Conservation (phyloP, 441 rosid species). For the Euphorbia corollata region DNA sequence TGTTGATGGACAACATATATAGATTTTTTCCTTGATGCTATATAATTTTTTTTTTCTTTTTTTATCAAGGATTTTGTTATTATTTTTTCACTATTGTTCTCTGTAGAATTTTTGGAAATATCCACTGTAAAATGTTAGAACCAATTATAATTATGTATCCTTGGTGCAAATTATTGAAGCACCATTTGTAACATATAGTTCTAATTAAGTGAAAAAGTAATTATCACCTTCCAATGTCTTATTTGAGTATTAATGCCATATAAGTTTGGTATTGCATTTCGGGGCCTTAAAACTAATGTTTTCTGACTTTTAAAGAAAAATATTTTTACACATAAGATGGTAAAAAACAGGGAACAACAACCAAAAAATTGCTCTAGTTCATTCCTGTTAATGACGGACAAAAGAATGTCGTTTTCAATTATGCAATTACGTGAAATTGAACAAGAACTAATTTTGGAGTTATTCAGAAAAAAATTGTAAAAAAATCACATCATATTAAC, state of each 20-base stretch:
- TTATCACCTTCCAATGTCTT: conserved; percentile 12
- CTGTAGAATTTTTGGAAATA: conserved; percentile 25
- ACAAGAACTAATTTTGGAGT: not conserved
- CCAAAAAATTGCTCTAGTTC: too few species aligned
- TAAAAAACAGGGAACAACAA: too few species aligned
- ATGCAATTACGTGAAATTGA: not conserved
- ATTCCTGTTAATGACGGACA: too few species aligned
- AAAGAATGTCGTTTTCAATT: not conserved
- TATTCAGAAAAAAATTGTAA: not conserved
- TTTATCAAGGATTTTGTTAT: conserved; percentile 23
- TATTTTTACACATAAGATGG: too few species aligned
- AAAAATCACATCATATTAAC: conserved; percentile 33
- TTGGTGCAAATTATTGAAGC: conserved; percentile 31
- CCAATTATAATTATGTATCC: conserved; percentile 11
- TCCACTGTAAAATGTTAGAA: conserved; percentile 35
- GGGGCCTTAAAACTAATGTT: too few species aligned
- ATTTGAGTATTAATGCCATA: too few species aligned
- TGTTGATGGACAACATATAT: conserved; percentile 23
- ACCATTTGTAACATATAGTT: conserved; percentile 37
- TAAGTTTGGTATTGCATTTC: too few species aligned
- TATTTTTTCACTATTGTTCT: not conserved
- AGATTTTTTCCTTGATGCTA: conserved; percentile 3
- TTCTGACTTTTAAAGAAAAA: too few species aligned
- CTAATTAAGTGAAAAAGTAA: conserved; percentile 21
- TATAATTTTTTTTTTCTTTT: conserved; percentile 13